Percentiles rank a stretch among this genome's conserved stretches.
These are phyloP conservation scores for Calonectria leucothoes DNA, from an alignment of 2,329 filamentous ascomycete genomes.

Conservation along the genomic window DNA sequence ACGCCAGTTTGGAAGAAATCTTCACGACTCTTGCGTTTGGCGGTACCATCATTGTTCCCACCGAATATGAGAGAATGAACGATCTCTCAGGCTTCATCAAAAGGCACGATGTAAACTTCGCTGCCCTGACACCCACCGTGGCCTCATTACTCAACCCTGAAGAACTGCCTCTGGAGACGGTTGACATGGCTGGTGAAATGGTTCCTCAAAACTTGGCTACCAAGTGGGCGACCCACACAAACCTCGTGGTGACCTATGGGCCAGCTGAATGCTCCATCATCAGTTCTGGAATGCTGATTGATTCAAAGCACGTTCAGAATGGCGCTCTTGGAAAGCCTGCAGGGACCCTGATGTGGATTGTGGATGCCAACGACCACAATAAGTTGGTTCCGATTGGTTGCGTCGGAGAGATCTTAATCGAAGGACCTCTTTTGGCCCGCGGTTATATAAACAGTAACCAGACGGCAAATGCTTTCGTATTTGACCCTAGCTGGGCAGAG, in stretches of 20 bases:
- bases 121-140: neutral
- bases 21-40: neutral
- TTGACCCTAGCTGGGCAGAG: neutral
- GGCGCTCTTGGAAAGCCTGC: neutral
- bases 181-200: neutral
- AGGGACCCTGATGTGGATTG: neutral
- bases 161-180: neutral
- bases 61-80: neutral
- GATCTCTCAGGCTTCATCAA: neutral
- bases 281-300: neutral
- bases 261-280: neutral
- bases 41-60: neutral
- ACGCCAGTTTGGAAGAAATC: neutral
- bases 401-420: neutral
- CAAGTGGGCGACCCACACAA: neutral
- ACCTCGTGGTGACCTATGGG: neutral
- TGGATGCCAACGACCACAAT: neutral
- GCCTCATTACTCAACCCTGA: neutral
- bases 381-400: neutral
- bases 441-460: neutral
- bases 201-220: neutral
- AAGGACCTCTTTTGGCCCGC: neutral
- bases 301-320: neutral
- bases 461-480: neutral
- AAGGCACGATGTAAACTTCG: neutral